Base-by-base conservation (phyloP, 2,329 filamentous ascomycete genomes). In the Scopulariopsis brevicaulis region DNA sequence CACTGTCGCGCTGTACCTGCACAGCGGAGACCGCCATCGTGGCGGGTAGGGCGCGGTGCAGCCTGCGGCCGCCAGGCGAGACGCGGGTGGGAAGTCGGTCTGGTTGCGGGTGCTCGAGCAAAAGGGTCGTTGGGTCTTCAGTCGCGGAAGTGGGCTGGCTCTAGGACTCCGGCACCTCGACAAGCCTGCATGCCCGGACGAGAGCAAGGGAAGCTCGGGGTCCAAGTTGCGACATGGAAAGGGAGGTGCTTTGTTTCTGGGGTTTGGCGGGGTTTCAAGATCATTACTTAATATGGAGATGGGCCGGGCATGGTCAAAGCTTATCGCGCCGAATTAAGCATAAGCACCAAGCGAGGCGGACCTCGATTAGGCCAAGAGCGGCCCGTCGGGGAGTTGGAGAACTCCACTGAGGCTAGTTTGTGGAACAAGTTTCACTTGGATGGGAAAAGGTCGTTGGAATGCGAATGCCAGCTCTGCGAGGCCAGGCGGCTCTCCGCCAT, bases 1-100 rank as follows among this genome's bases (percentile, higher is more conserved):
- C 62, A 74, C 73, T 69, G 66, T 74, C 67, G 57, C 86, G 86
- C 78, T 96, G 90, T 67, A 91, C 85, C 69, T 91, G 85, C 68
- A 96, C 87, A 66, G 92, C 83, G 63, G 91, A 96, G 72, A 87
- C 78, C 66, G 84, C 87, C 90, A 96, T 96, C 66, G 72, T 85
- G 77, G 73, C 15, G 24, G 60, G n/a, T 6, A 40, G 11, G 18
- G 37, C 28, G 28, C 28, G 28, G 15, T 18, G 40, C n/a, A 50
- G 46, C n/a, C 5, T n/a, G 20, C 46, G 46, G 46, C n/a, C 20
- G 46, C 20, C 46, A n/a, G 46, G 12, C 11, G 18, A 20, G 46
- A 46, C 40, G 40, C 46, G 46, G 20, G 34, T 14, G 34, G 20
- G 46, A 6, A 12, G 12, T n/a, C 18, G 46, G n/a, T 50, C 20